Conservation (phyloP, 441 rosid species). For the Hura crepitans region DNA sequence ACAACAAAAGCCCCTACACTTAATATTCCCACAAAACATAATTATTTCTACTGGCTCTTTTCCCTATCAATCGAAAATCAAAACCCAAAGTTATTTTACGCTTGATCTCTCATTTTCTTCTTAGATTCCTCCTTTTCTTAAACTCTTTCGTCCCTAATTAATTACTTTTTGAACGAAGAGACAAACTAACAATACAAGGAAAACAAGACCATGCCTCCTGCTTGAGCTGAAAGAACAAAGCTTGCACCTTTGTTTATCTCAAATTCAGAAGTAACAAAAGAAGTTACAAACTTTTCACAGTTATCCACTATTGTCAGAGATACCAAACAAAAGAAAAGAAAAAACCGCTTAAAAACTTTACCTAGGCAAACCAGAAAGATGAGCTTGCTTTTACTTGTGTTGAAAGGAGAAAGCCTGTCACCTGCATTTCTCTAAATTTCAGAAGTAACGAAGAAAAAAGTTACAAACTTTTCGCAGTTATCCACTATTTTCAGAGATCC, state of each 20-base stretch:
- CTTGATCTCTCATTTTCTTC: background rate
- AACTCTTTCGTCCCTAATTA: background rate
- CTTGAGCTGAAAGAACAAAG: background rate
- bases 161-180: too few species aligned
- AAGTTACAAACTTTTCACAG: background rate
- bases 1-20: too few species aligned
- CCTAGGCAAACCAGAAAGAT: background rate
- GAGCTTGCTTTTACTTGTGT: too few species aligned
- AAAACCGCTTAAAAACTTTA: background rate
- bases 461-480: background rate
- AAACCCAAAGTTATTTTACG: background rate
- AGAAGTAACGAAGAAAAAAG: too few species aligned
- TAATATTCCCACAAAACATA: background rate
- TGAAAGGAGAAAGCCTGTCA: too few species aligned
- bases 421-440: too few species aligned
- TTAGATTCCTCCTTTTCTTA: background rate
- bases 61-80: background rate
- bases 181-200: too few species aligned
- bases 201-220: background rate
- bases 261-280: background rate
- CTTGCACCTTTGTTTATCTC: background rate
- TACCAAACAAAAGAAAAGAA: background rate
- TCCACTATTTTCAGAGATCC: background rate
- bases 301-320: background rate
- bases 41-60: background rate